These are phyloP conservation scores for Fragaria vesca DNA, from an alignment of 306 rosid genomes.

Conservation along the genomic window DNA sequence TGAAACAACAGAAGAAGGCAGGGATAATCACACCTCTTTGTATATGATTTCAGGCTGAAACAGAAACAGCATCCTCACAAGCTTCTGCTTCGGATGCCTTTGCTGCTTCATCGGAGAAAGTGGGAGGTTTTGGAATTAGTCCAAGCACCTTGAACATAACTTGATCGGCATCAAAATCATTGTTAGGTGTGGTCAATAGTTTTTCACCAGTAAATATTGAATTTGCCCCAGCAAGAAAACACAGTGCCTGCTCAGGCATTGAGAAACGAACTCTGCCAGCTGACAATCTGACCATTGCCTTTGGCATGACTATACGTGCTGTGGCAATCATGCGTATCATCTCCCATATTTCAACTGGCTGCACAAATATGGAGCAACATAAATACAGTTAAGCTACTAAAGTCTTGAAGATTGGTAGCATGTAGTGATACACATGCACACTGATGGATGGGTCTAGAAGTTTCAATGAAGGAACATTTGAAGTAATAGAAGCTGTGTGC, in stretches of 20 bases:
- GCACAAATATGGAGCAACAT: slow-evolving; percentile 22
- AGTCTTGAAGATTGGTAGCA: slow-evolving; percentile 3
- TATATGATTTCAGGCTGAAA: slow-evolving; percentile 24
- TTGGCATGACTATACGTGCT: slow-evolving; percentile 86
- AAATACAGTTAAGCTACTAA: slow-evolving; percentile 5
- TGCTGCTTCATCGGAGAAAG: slow-evolving; percentile 26
- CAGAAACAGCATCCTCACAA: slow-evolving; percentile 39
- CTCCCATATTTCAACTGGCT: slow-evolving; percentile 99
- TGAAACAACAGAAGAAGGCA: neutral
- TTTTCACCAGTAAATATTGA: slow-evolving; percentile 96
- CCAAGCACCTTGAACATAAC: slow-evolving; percentile 57
- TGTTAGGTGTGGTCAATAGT: slow-evolving; percentile 91
- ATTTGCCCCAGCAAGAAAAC: slow-evolving; percentile 95
- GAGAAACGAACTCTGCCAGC: slow-evolving; percentile 96
- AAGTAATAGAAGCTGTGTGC: neutral
- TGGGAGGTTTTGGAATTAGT: slow-evolving; percentile 47
- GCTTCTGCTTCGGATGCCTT: slow-evolving; percentile 24
- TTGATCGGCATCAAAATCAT: slow-evolving; percentile 90
- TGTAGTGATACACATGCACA: neutral
- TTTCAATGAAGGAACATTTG: neutral
- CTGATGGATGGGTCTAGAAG: slow-evolving; percentile 2
- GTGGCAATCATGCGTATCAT: slow-evolving; percentile 96
- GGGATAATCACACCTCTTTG: neutral
- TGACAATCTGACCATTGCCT: slow-evolving; percentile 93
- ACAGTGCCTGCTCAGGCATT: slow-evolving; percentile 90